phyloP scores from a whole-genome alignment of 106 monocot species.

The Phalaenopsis equestris region DNA sequence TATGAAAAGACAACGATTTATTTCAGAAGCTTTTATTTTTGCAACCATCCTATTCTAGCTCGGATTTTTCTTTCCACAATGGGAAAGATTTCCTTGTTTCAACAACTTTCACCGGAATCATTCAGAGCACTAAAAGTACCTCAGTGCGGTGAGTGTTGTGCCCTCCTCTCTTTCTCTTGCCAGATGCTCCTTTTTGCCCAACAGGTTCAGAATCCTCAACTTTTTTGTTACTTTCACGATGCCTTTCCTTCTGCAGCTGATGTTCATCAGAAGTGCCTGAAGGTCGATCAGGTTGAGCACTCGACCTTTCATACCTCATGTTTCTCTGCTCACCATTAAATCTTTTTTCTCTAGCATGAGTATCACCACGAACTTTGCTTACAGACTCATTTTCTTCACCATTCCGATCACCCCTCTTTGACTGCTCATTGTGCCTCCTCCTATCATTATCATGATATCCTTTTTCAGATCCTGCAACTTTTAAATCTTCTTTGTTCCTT shows the following conservation, averaged over 20 bases:
- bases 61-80: background rate
- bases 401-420: slow-evolving; percentile 27
- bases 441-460: slow-evolving; percentile 33
- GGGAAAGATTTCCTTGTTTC: background rate
- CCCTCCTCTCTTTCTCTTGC: slow-evolving; percentile 58
- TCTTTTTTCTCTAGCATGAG: slow-evolving; percentile 29
- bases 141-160: slow-evolving; percentile 24
- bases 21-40: background rate
- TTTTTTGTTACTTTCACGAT: slow-evolving; percentile 45
- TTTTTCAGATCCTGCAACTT: slow-evolving; percentile 30
- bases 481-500: slow-evolving; percentile 45
- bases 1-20: no score
- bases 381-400: slow-evolving; percentile 23
- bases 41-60: background rate
- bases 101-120: background rate
- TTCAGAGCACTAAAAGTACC: background rate
- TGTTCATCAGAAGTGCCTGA: slow-evolving; percentile 24
- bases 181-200: slow-evolving; percentile 12
- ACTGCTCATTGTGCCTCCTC: slow-evolving; percentile 29
- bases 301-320: slow-evolving; percentile 40
- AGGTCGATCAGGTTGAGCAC: slow-evolving; percentile 17
- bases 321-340: slow-evolving; percentile 25
- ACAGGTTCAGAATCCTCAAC: slow-evolving; percentile 27
- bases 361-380: slow-evolving; percentile 34
- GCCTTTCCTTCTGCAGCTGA: slow-evolving; percentile 30